Evolutionary conservation across 2,329 filamentous ascomycete genomes (phyloP), one percentile per base, ranked within the genome.

Genomic region (Cladosporium phlei): DNA sequence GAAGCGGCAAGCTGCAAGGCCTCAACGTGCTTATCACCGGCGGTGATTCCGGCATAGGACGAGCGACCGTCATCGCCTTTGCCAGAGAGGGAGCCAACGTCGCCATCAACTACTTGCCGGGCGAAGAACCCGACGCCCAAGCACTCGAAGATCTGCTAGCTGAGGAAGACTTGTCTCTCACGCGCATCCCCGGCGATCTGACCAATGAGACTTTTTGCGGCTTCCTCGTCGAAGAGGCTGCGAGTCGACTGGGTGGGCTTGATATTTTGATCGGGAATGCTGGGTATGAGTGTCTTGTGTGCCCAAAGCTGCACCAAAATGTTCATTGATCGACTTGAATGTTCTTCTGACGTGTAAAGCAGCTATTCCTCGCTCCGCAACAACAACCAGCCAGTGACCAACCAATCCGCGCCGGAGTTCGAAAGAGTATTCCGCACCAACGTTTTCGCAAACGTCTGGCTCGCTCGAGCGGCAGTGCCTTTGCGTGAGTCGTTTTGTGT

Each of bases 211-310:
- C 68, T 1, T 83, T 85, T 21, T 79, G 86, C 52, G 64, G 70
- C 38, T 69, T 70, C 1, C 72, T 83, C 0, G 78, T 90, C 1
- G 66, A 75, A n/a, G 74, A 83, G 34, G 76, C 79, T 1, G 71
- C 82, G 38, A 67, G 74, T 20, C 66, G 65, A 12, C 72, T 88
- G 52, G 85, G 83, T 4, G 79, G 82, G 1, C 64, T 93, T 12
- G 86, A 93, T 66, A 75, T 88, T 30, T 71, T 94, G 35, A 79
- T 91, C 56, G 85, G 83, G 2, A 93, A 93, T 63, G 85, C 84
- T 16, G 80, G 80, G 16, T 84, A 77, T n/a, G n/a, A 7, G 22
- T 22, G n/a, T 9, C n/a, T n/a, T n/a, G n/a, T n/a, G n/a, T n/a
- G n/a, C n/a, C n/a, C n/a, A n/a, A n/a, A n/a, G n/a, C n/a, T n/a